Conservation (phyloP, 73 alveolate species). For the Tetrahymena thermophila region DNA sequence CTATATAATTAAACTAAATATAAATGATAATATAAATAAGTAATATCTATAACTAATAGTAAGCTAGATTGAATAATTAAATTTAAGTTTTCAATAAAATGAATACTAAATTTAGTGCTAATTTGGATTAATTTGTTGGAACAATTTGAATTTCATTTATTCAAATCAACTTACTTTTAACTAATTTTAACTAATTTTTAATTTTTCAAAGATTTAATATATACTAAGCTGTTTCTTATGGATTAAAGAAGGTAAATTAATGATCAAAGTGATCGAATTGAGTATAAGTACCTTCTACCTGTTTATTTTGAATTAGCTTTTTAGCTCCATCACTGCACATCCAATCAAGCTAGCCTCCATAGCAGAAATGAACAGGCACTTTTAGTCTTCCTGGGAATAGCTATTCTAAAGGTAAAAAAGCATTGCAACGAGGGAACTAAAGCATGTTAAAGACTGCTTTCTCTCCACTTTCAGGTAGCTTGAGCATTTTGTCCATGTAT, state of each 20-base stretch:
- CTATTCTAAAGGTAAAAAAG: neutral
- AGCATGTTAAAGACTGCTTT: neutral
- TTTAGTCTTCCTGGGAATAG: neutral
- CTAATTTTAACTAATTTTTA: neutral
- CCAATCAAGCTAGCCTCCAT: neutral
- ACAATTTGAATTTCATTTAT: no score
- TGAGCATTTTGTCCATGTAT: neutral
- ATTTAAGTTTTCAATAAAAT: neutral
- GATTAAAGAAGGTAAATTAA: neutral
- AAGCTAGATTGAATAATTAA: neutral
- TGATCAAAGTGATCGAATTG: neutral
- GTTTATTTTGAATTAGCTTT: neutral
- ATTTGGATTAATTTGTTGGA: neutral
- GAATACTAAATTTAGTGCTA: no score
- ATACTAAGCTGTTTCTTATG: neutral
- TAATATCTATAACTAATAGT: neutral
- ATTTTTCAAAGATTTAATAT: neutral
- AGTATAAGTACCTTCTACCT: neutral
- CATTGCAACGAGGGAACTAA: neutral
- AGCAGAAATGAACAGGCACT: neutral
- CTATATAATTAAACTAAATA: no score
- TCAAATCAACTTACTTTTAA: neutral
- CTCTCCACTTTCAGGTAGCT: neutral
- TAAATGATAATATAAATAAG: no score
- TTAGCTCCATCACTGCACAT: neutral